Percentiles rank a stretch among this genome's conserved stretches.
Conservation (phyloP, 208 protist genomes). For the Borovskyia barvae region DNA sequence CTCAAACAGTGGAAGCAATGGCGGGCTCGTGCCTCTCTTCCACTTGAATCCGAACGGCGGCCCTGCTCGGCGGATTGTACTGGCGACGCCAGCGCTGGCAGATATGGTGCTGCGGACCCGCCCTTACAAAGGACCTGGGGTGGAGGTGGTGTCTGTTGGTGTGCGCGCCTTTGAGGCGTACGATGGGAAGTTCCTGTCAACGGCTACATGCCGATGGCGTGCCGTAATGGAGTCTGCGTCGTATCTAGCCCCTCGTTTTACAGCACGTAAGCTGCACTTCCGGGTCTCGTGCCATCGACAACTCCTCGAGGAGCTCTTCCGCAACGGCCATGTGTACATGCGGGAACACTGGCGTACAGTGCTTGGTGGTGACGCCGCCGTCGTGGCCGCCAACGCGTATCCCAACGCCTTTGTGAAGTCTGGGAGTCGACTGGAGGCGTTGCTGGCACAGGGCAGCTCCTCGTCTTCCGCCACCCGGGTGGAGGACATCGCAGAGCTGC, state of each 20-base stretch:
- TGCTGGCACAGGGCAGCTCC: conserved; percentile 24
- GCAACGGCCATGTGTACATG: conserved; percentile 67
- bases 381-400: conserved; percentile 18
- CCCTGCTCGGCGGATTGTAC: conserved; percentile 72
- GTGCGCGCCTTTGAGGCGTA: conserved; percentile 85
- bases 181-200: conserved; percentile 67
- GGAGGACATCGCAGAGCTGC: conserved; percentile 29
- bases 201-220: conserved; percentile 82
- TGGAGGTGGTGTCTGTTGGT: conserved; percentile 85
- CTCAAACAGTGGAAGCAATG: neutral
- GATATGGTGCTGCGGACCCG: conserved; percentile 67
- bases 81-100: conserved; percentile 64
- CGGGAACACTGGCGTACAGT: conserved; percentile 69
- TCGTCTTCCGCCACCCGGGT: neutral
- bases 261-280: conserved; percentile 60
- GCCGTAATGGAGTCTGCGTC: conserved; percentile 78
- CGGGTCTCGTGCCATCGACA: conserved; percentile 28
- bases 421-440: conserved; percentile 23
- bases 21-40: conserved; percentile 77
- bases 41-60: conserved; percentile 84
- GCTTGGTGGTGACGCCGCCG: conserved; percentile 27
- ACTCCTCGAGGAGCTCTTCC: conserved; percentile 59
- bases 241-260: conserved; percentile 56
- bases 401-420: conserved; percentile 34
- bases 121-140: conserved; percentile 88